A percentile compares a stretch with the other conserved stretches of the same genome.
Evolutionary conservation across 1,284 basidiomycete species (phyloP).

Genomic region (Mycosarcoma mackinlayi): DNA sequence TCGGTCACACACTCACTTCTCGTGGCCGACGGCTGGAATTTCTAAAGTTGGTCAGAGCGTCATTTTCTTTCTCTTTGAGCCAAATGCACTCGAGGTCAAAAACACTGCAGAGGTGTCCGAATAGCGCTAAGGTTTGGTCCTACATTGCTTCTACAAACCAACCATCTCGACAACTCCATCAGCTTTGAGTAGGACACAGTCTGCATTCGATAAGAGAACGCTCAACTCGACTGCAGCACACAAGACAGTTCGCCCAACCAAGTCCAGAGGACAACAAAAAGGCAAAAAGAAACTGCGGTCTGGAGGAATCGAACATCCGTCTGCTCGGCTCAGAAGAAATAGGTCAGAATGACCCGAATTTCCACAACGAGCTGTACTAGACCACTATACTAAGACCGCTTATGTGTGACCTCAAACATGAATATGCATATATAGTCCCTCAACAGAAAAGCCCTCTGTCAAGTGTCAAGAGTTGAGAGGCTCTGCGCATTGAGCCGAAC

Average conservation of each 20-base stretch:
- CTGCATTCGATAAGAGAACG: too few species aligned
- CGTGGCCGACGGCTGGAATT: slow-evolving; percentile 7
- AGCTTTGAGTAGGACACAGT: too few species aligned
- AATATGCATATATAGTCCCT: background rate
- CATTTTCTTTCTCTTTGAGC: background rate
- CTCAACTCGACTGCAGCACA: too few species aligned
- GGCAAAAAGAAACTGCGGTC: slow-evolving; percentile 12
- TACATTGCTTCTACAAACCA: too few species aligned
- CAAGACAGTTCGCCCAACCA: background rate
- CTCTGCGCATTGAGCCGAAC: too few species aligned
- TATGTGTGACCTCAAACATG: background rate
- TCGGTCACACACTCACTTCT: background rate
- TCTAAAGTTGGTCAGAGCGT: slow-evolving; percentile 36
- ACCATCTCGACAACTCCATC: too few species aligned
- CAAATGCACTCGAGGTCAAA: too few species aligned
- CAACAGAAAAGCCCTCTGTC: too few species aligned
- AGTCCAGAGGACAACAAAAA: slow-evolving; percentile 8
- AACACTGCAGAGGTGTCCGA: too few species aligned
- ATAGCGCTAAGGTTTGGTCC: too few species aligned
- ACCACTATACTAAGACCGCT: slow-evolving; percentile 30
- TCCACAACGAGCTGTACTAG: slow-evolving; percentile 39
- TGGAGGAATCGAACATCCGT: slow-evolving; percentile 49
- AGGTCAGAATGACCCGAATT: background rate
- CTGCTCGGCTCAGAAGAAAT: slow-evolving; percentile 21
- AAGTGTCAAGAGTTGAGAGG: too few species aligned